Base-by-base conservation (phyloP, 2,329 filamentous ascomycete species). In the Exophiala calicioides region DNA sequence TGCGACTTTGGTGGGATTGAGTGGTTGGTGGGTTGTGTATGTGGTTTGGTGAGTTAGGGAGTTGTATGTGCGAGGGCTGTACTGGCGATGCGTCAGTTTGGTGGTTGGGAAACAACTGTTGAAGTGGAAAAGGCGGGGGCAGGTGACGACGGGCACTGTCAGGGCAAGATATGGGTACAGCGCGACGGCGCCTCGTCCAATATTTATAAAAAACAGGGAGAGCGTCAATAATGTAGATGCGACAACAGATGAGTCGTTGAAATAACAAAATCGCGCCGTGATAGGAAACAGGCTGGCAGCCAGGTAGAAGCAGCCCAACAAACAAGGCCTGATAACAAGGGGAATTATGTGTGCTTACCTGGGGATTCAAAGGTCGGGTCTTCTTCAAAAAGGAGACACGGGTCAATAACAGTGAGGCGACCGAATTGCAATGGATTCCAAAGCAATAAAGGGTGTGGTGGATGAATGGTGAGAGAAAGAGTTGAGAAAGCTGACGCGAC, bases 321-420 rank as follows among this genome's bases (percentile, higher is more conserved):
- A 38, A 21, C 24, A 38, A 15, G 32, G 19, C 26, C 24, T 32
- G 50, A 53, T 55, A 47, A 48, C 46, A 32, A 20, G 23, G 44
- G 19, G 30, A 32, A 40, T 41, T 39, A 43, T 50, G 34, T 47
- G 26, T 30, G 53, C 57, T 29, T 59, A 59, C 55, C 55, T 57
- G 42, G 44, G 15, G 32, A 50, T 39, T 18, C 15, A 43, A 24
- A n/a, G 26, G 52, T 56, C 41, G 43, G 46, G 31, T 35, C 21
- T 9, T 32, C 23, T 36, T 42, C 21, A 54, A 46, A 55, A 36
- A 15, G 19, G 35, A 23, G 3, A 9, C 15, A 38, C 13, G 8
- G 30, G 32, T 50, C 23, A 45, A 52, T 43, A 50, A 54, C 10
- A 37, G 27, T 13, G 42, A 52, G 34, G 57, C 55, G 57, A 59